These are phyloP conservation scores for Suhomyces terraborum DNA, from an alignment of 1,139 yeast genomes.

Conservation along the genomic window DNA sequence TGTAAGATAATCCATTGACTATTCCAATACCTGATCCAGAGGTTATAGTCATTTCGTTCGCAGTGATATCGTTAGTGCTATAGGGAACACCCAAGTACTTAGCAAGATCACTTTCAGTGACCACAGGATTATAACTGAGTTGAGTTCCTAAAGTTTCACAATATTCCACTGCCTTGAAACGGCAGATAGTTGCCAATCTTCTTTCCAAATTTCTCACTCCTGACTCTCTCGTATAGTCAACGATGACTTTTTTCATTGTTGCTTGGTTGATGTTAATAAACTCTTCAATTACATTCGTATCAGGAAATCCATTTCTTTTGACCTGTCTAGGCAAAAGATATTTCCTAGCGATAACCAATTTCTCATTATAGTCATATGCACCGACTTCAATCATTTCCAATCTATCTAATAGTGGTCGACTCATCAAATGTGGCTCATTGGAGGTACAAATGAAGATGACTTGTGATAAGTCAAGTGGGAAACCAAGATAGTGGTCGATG, in stretches of 20 bases:
- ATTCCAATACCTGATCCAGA: slow-evolving; percentile 50
- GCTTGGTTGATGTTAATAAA: slow-evolving; percentile 46
- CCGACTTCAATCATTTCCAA: slow-evolving; percentile 81
- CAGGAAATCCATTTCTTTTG: slow-evolving; percentile 66
- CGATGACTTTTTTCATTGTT: slow-evolving; percentile 61
- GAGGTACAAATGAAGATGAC: slow-evolving; percentile 89
- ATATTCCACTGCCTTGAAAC: slow-evolving; percentile 81
- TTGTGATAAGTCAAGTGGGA: slow-evolving; percentile 84
- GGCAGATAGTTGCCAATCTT: slow-evolving; percentile 68
- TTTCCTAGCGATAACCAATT: slow-evolving; percentile 68
- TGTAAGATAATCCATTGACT: slow-evolving; percentile 89
- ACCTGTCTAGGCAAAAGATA: slow-evolving; percentile 82
- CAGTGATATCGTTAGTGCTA: slow-evolving; percentile 19
- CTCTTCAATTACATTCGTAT: slow-evolving; percentile 21
- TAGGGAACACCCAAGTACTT: slow-evolving; percentile 57
- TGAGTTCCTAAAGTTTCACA: slow-evolving; percentile 41
- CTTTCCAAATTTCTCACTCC: slow-evolving; percentile 85
- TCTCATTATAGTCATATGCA: slow-evolving; percentile 83
- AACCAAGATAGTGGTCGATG: slow-evolving; percentile 83
- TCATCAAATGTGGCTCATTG: slow-evolving; percentile 73
- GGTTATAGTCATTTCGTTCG: slow-evolving; percentile 19
- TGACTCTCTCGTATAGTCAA: slow-evolving; percentile 80
- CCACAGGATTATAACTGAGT: slow-evolving; percentile 35
- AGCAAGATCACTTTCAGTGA: slow-evolving; percentile 48
- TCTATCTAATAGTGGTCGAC: slow-evolving; percentile 81